Conservation (phyloP, 257 asterid species). For the Mitragyna speciosa region DNA sequence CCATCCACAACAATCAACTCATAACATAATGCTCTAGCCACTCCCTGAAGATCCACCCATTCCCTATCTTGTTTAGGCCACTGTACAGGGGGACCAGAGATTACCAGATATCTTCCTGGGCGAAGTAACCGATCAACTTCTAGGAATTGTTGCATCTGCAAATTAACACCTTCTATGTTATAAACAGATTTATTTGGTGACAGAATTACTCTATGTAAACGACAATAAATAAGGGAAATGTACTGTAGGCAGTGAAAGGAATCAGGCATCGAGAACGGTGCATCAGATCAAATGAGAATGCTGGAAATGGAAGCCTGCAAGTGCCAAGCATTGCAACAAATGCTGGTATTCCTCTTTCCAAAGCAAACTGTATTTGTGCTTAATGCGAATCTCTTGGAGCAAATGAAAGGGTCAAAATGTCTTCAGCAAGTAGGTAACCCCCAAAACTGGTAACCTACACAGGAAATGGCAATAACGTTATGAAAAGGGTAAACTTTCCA, state of each 20-base stretch:
- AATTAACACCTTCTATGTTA: constrained; percentile 28
- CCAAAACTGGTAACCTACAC: constrained; percentile 98
- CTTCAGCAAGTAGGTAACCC: constrained; percentile 84
- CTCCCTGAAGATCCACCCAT: constrained; percentile 97
- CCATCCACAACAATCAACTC: constrained; percentile 93
- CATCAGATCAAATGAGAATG: constrained; percentile 85
- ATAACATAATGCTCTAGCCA: constrained; percentile 79
- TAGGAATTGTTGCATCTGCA: constrained; percentile 90
- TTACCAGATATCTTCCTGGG: constrained; percentile 94
- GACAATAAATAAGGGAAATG: constrained; percentile 32
- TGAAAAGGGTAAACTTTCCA: not conserved
- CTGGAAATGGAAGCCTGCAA: constrained; percentile 88
- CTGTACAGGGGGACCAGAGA: constrained; percentile 97
- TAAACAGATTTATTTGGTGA: constrained; percentile 8
- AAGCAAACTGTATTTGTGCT: constrained; percentile 92
- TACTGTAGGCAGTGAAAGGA: constrained; percentile 92
- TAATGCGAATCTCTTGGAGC: constrained; percentile 98
- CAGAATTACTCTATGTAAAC: constrained; percentile 9
- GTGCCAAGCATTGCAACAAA: constrained; percentile 99
- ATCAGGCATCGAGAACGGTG: constrained; percentile 97
- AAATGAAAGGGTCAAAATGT: constrained; percentile 77
- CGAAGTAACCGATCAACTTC: constrained; percentile 97
- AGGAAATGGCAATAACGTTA: constrained; percentile 6
- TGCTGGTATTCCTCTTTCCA: constrained; percentile 96
- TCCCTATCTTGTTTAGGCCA: constrained; percentile 95